phyloP scores from a whole-genome alignment of 192 early-diverging fungal genomes.

The Coemansia sp. region DNA sequence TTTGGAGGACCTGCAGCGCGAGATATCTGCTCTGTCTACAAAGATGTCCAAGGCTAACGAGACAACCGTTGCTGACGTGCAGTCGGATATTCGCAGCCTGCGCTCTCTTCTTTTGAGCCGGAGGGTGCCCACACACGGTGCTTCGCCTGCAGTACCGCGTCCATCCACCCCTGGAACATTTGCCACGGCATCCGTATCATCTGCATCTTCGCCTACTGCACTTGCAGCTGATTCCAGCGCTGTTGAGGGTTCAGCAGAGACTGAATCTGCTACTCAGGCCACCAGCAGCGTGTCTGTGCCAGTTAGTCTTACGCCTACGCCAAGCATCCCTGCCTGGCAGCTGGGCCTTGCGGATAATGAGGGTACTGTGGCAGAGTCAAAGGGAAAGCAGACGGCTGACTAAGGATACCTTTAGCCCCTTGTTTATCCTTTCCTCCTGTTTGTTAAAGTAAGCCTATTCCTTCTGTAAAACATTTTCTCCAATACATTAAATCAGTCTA shows the following conservation, averaged over 20 bases:
- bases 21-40: slow-evolving; percentile 24
- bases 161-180: slow-evolving; percentile 36
- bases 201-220: slow-evolving; percentile 10
- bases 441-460: not conserved
- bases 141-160: slow-evolving; percentile 37
- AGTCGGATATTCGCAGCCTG: slow-evolving; percentile 91
- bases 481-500: not conserved
- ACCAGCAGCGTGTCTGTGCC: slow-evolving; percentile 19
- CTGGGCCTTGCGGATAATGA: slow-evolving; percentile 45
- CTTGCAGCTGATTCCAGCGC: slow-evolving; percentile 7
- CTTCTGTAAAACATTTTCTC: slow-evolving; percentile 1
- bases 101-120: slow-evolving; percentile 88
- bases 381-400: slow-evolving; percentile 30
- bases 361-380: not conserved
- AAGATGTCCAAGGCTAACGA: slow-evolving; percentile 18
- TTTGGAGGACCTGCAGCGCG: slow-evolving; percentile 49
- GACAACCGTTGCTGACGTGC: slow-evolving; percentile 66
- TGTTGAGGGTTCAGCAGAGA: not conserved
- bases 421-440: not conserved
- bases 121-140: slow-evolving; percentile 55
- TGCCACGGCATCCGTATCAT: not conserved
- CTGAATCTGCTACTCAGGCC: not conserved
- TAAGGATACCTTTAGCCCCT: not conserved
- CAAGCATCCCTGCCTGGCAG: slow-evolving; percentile 71
- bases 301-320: slow-evolving; percentile 27